Percentiles rank a stretch among this genome's conserved stretches.
Evolutionary conservation across 2,329 filamentous ascomycete genomes (phyloP).

Genomic region (Talaromyces sp.): DNA sequence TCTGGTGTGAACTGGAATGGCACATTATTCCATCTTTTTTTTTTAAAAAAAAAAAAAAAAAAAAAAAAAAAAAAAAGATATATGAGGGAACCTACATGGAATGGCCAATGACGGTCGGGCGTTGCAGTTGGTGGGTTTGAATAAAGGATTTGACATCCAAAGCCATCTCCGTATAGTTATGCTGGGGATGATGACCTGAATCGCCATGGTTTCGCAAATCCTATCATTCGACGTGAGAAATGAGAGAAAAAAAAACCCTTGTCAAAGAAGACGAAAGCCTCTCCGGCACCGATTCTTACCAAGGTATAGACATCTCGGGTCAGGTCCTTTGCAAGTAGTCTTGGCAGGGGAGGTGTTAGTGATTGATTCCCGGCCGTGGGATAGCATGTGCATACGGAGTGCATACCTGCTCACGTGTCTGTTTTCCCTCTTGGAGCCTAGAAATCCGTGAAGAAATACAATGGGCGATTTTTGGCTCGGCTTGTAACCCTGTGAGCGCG

Average conservation of each 20-base stretch:
- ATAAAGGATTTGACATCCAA: slow-evolving; percentile 27
- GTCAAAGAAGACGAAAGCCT: neutral
- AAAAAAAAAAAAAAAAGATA: too few species aligned
- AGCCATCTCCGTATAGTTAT: slow-evolving; percentile 28
- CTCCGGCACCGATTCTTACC: too few species aligned
- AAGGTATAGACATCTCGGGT: slow-evolving; percentile 12
- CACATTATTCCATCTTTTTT: too few species aligned
- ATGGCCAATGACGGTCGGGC: slow-evolving; percentile 13
- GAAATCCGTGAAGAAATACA: slow-evolving; percentile 85
- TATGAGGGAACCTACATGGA: slow-evolving; percentile 17
- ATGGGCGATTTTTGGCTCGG: slow-evolving; percentile 56
- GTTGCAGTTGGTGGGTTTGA: slow-evolving; percentile 13
- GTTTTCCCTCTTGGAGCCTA: slow-evolving; percentile 90
- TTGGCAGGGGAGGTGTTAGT: neutral
- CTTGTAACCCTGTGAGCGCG: neutral
- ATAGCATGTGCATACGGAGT: slow-evolving; percentile 28
- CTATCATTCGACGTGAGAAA: slow-evolving; percentile 43
- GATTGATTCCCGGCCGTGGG: neutral
- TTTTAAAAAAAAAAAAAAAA: too few species aligned
- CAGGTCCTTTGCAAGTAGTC: slow-evolving; percentile 8
- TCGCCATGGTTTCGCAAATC: slow-evolving; percentile 92
- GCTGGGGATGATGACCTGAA: slow-evolving; percentile 64
- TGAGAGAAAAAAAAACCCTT: too few species aligned
- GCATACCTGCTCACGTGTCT: slow-evolving; percentile 83
- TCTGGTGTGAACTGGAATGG: neutral